Base-by-base conservation (phyloP, 345 rosid genomes). In the Carallia pectinifolia region DNA sequence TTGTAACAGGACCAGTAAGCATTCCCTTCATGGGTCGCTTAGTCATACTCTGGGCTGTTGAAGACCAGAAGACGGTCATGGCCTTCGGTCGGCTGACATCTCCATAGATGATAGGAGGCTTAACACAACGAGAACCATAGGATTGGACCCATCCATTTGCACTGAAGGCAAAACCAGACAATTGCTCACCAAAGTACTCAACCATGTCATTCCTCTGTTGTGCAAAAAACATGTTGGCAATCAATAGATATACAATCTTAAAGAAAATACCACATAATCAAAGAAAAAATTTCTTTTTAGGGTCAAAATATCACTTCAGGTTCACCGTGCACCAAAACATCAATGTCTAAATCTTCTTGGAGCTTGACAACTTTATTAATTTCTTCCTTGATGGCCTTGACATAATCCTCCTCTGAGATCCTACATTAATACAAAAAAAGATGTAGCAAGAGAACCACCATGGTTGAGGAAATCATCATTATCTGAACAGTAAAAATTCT, bases 1-100 rank as follows among this genome's bases (percentile, higher is more conserved):
- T 94, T 68, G 97, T 94, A 71, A 94, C 98, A 18, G 98, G 98
- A 31, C 98, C 98, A 18, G 98, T 94, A 76, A 94, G 98, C 98
- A 94, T 94, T 68, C 98, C 98, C 84, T 94, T 94, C 98, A 94
- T 94, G 29, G 97, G 96, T 81, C 98, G 90, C 48, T 80, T 60
- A 47, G 97, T 90, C 98, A 94, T 87, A 84, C 97, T 91, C 76
- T 94, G 98, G 60, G 97, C 98, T 39, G 73, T 69, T 52, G 97
- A 87, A 12, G 98, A 94, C 98, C 97, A 94, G 89, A 88, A 91
- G 53, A 94, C 96, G 2, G 98, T 91, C 97, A 94, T 94, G 69
- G 98, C 86, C 77, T 94, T 91, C 52, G 98, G 98, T 15, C 97
- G 97, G 90, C 98, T 91, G 74, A 94, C 98, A 64, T 91, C 98